Percentiles rank a stretch among this genome's conserved stretches.
Conservation (phyloP, 1,284 basidiomycete genomes). For the Lignosus rhinocerotis region DNA sequence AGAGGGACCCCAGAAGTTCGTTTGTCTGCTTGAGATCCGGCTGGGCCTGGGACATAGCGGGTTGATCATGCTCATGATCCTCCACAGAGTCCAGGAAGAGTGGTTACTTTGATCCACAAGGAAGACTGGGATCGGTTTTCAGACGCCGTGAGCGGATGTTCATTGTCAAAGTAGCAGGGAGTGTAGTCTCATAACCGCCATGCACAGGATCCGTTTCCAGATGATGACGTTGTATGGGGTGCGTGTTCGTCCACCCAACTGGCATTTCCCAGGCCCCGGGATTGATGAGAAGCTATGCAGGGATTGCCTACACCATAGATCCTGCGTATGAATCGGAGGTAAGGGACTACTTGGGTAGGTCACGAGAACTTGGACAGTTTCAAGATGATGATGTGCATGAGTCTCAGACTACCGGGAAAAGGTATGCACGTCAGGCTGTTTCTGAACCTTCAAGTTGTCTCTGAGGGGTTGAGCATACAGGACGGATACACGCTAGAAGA, state of each 20-base stretch:
- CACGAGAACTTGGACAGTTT: neutral
- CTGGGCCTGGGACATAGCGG: neutral
- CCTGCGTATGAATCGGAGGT: slow-evolving; percentile 73
- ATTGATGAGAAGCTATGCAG: slow-evolving; percentile 35
- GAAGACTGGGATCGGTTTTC: slow-evolving; percentile 81
- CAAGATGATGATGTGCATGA: neutral
- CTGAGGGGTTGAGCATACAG: slow-evolving; percentile 32
- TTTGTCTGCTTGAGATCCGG: neutral
- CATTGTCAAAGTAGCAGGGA: neutral
- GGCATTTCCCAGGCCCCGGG: neutral
- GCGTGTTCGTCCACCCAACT: slow-evolving; percentile 17
- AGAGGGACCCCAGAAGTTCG: slow-evolving; percentile 76
- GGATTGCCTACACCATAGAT: slow-evolving; percentile 83
- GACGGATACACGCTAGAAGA: slow-evolving; percentile 76
- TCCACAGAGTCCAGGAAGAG: slow-evolving; percentile 73
- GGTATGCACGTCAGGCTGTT: slow-evolving; percentile 36
- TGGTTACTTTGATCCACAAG: slow-evolving; percentile 85
- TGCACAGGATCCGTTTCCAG: slow-evolving; percentile 68
- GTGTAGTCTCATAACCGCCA: neutral
- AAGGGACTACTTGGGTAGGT: slow-evolving; percentile 74
- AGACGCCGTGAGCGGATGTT: slow-evolving; percentile 46
- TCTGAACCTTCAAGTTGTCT: neutral
- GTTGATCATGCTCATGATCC: neutral
- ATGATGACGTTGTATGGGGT: slow-evolving; percentile 87
- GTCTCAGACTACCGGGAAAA: slow-evolving; percentile 81